phyloP scores from a whole-genome alignment of 2,329 filamentous ascomycete genomes.

The Alternaria gaisen region DNA sequence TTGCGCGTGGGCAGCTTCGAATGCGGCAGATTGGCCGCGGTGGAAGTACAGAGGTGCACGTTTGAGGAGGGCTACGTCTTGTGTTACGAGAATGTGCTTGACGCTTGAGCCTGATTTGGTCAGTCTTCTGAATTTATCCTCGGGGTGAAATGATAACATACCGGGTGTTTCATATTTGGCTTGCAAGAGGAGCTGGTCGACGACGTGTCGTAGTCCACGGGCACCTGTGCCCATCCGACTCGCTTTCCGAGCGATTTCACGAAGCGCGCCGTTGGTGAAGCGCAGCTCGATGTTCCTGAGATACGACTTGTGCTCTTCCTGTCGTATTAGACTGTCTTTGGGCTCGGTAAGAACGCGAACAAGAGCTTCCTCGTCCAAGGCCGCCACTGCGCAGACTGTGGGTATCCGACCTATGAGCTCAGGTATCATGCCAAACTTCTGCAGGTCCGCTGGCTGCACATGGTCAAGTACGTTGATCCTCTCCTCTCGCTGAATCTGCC shows the following conservation, averaged over 20 bases:
- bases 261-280: conserved; percentile 84
- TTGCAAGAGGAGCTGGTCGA: conserved; percentile 57
- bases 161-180: conserved; percentile 60
- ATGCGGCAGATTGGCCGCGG: conserved; percentile 53
- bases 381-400: conserved; percentile 84
- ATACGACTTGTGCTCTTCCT: conserved; percentile 88
- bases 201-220: conserved; percentile 57
- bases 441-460: conserved; percentile 77
- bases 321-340: conserved; percentile 83
- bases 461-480: conserved; percentile 72
- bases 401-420: conserved; percentile 96
- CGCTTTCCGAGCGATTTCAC: conserved; percentile 79
- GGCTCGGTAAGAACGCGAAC: conserved; percentile 92
- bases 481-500: conserved; percentile 30
- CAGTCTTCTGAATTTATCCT: conserved; percentile 6
- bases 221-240: conserved; percentile 75
- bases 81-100: conserved; percentile 58
- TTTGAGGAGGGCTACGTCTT: conserved; percentile 56
- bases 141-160: conserved; percentile 23
- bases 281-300: conserved; percentile 78
- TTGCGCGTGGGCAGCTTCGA: conserved; percentile 50
- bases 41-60: conserved; percentile 55
- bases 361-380: conserved; percentile 73
- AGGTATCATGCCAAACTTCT: conserved; percentile 89
- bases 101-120: conserved; percentile 49